Conservation (phyloP, 2,329 filamentous ascomycete species). For the Ascocoryne sarcoides region DNA sequence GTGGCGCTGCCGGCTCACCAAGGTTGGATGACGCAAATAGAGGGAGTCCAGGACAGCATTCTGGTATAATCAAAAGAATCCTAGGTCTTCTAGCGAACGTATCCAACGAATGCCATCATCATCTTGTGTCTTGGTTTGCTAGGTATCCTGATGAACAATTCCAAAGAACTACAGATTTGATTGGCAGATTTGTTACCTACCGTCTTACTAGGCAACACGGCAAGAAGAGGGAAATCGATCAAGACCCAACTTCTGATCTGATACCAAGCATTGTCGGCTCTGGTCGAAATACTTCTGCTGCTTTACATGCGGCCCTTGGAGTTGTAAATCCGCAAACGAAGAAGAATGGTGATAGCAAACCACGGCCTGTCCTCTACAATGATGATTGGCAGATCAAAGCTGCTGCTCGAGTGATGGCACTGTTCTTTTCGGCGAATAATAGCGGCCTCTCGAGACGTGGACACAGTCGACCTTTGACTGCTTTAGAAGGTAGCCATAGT, state of each 20-base stretch:
- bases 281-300: slow-evolving; percentile 50
- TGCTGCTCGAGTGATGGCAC: slow-evolving; percentile 67
- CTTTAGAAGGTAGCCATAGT: slow-evolving; percentile 30
- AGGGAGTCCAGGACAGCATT: slow-evolving; percentile 54
- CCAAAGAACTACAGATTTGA: slow-evolving; percentile 64
- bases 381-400: slow-evolving; percentile 89
- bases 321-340: slow-evolving; percentile 35
- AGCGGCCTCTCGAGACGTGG: slow-evolving; percentile 33
- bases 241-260: slow-evolving; percentile 56
- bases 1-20: neutral
- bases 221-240: slow-evolving; percentile 50
- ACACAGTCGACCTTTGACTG: slow-evolving; percentile 28
- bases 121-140: slow-evolving; percentile 71
- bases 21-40: neutral
- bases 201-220: slow-evolving; percentile 64
- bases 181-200: slow-evolving; percentile 73
- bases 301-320: slow-evolving; percentile 70
- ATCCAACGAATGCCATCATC: slow-evolving; percentile 65
- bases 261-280: slow-evolving; percentile 64
- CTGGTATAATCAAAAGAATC: slow-evolving; percentile 76
- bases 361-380: slow-evolving; percentile 54
- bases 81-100: slow-evolving; percentile 72
- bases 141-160: slow-evolving; percentile 61
- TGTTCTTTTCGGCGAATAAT: slow-evolving; percentile 78
- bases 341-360: slow-evolving; percentile 46